phyloP scores from a whole-genome alignment of 2,329 filamentous ascomycete species.

The Phialemonium atrogriseum region DNA sequence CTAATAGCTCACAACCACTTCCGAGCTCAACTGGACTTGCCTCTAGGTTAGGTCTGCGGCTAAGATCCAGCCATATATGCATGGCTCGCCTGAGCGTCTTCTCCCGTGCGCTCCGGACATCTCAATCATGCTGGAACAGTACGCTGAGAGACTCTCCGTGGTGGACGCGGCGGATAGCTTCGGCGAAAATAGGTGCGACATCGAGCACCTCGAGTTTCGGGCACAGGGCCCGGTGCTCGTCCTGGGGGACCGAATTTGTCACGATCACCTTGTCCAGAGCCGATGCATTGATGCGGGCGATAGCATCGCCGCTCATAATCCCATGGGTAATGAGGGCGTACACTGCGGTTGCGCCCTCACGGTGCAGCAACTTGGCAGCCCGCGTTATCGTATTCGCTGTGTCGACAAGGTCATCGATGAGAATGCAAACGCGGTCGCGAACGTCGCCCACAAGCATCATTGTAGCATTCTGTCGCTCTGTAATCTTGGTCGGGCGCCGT shows the following conservation, averaged over 20 bases:
- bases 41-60: too few relatives aligned
- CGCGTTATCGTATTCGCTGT: slow-evolving; percentile 96
- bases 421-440: slow-evolving; percentile 63
- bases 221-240: slow-evolving; percentile 68
- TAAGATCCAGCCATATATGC: too few relatives aligned
- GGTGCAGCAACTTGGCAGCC: slow-evolving; percentile 93
- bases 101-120: too few relatives aligned
- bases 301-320: slow-evolving; percentile 89
- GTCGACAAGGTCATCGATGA: slow-evolving; percentile 91
- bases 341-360: slow-evolving; percentile 83
- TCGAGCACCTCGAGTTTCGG: slow-evolving; percentile 89
- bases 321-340: slow-evolving; percentile 93
- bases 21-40: too few relatives aligned
- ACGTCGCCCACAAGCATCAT: slow-evolving; percentile 82
- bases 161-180: slow-evolving; percentile 92
- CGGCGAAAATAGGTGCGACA: slow-evolving; percentile 83
- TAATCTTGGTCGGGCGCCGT: slow-evolving; percentile 60
- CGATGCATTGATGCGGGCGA: slow-evolving; percentile 87
- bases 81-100: too few relatives aligned
- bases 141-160: slow-evolving; percentile 97
- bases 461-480: slow-evolving; percentile 67
- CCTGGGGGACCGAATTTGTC: slow-evolving; percentile 89
- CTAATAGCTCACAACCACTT: too few relatives aligned
- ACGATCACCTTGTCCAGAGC: slow-evolving; percentile 89
- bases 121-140: slow-evolving; percentile 52